Percentiles rank a stretch among this genome's conserved stretches.
Conservation (phyloP, 164 flowering plant genomes). For the Chimonanthus salicifolius region DNA sequence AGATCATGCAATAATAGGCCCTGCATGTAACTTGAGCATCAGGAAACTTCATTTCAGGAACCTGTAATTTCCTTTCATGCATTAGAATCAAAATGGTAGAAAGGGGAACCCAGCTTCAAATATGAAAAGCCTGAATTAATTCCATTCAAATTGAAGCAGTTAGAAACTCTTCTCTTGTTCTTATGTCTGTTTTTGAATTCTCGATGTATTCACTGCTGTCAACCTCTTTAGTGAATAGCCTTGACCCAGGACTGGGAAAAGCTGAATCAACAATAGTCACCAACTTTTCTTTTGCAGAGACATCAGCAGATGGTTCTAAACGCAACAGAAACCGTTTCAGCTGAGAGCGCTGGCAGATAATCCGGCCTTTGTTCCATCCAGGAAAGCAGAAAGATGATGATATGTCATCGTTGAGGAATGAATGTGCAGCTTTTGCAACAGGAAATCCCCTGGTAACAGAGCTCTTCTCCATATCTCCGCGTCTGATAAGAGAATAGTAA, state of each 20-base stretch:
- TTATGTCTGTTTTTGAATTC: constrained; percentile 19
- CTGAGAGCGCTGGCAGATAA: constrained; percentile 71
- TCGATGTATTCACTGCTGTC: constrained; percentile 18
- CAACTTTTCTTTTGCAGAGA: constrained; percentile 24
- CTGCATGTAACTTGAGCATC: neutral
- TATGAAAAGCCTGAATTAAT: neutral
- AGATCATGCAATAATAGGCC: neutral
- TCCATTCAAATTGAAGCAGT: constrained; percentile 40
- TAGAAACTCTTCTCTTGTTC: constrained; percentile 40
- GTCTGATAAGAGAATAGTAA: constrained; percentile 36
- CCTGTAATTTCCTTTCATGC: neutral
- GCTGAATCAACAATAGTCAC: constrained; percentile 44
- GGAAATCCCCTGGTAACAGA: constrained; percentile 48
- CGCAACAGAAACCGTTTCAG: constrained; percentile 44
- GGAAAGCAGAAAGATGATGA: constrained; percentile 65
- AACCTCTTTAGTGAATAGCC: constrained; percentile 20
- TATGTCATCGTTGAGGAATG: constrained; percentile 60
- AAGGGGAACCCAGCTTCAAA: neutral
- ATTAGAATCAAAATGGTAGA: neutral
- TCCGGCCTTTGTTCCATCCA: constrained; percentile 87
- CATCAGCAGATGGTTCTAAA: constrained; percentile 36
- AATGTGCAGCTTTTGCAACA: constrained; percentile 58
- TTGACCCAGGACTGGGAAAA: constrained; percentile 30
- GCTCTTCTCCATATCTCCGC: constrained; percentile 76
- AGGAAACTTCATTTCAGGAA: neutral